Evolutionary conservation across 441 rosid species (phyloP).

Genomic region (Theobroma grandiflorum): DNA sequence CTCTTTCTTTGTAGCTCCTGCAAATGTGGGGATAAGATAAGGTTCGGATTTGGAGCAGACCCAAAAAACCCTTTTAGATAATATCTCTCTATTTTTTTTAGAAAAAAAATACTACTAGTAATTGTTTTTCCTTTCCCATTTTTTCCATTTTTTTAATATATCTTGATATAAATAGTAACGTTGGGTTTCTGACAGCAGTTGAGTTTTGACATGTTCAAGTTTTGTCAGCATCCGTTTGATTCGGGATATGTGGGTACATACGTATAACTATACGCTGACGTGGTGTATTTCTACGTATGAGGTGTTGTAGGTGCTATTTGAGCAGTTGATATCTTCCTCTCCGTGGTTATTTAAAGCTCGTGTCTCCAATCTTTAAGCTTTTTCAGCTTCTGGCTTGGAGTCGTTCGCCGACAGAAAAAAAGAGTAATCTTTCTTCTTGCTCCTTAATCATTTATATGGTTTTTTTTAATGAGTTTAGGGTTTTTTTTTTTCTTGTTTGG

Average conservation of each 20-base stretch:
- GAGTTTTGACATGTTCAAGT: slow-evolving; percentile 22
- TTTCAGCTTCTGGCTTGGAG: slow-evolving; percentile 3
- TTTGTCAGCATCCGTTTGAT: background rate
- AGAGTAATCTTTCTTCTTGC: background rate
- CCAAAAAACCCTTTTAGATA: background rate
- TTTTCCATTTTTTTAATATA: background rate
- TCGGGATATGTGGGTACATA: background rate
- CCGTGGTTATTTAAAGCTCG: slow-evolving; percentile 1
- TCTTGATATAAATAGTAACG: background rate
- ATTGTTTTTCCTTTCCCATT: background rate
- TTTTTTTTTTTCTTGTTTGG: background rate
- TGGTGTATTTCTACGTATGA: background rate
- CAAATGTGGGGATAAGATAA: slow-evolving; percentile 40
- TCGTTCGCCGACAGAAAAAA: slow-evolving; percentile 11
- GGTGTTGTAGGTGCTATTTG: slow-evolving; percentile 22
- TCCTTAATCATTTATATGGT: background rate
- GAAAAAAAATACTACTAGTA: background rate
- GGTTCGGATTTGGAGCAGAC: slow-evolving; percentile 33
- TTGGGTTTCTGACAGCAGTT: slow-evolving; percentile 18
- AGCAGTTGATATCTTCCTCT: slow-evolving; percentile 19
- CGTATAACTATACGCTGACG: slow-evolving; percentile 23
- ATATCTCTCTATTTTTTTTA: background rate
- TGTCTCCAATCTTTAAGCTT: slow-evolving; percentile 1
- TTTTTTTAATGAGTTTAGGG: background rate
- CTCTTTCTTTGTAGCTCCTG: slow-evolving; percentile 2